Percentiles rank a stretch among this genome's conserved stretches.
phyloP scores from a whole-genome alignment of 106 monocot species.

The Allium sativum region DNA sequence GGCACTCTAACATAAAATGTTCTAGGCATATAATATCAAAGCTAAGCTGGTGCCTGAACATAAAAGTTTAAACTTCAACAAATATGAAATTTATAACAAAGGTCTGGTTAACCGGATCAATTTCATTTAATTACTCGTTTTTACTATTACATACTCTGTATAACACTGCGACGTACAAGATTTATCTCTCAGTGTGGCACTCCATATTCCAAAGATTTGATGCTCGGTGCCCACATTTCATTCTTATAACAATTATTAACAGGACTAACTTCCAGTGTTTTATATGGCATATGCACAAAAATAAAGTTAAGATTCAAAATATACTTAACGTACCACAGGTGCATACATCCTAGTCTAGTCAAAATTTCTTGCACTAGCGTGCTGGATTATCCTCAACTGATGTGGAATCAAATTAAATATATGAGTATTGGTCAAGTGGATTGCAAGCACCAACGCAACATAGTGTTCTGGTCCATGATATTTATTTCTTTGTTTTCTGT shows the following conservation, averaged over 20 bases:
- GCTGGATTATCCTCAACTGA: neutral
- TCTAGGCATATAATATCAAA: too few relatives aligned
- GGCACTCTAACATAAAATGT: too few relatives aligned
- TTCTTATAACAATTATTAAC: neutral
- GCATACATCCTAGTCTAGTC: neutral
- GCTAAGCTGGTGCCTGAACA: too few relatives aligned
- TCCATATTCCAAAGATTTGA: neutral
- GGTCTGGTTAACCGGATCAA: too few relatives aligned
- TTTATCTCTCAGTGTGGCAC: too few relatives aligned
- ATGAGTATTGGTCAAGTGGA: neutral
- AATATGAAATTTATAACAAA: too few relatives aligned
- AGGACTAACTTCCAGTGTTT: neutral
- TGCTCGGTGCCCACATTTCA: neutral
- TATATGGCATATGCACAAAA: neutral
- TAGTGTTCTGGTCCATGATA: neutral
- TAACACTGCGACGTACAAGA: too few relatives aligned
- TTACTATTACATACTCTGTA: too few relatives aligned
- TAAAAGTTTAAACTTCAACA: too few relatives aligned
- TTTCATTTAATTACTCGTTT: too few relatives aligned
- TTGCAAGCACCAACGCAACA: conserved; percentile 3
- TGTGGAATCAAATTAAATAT: neutral
- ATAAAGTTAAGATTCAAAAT: too few relatives aligned
- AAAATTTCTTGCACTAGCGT: conserved; percentile 1
- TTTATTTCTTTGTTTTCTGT: too few relatives aligned
- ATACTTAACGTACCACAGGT: neutral